Evolutionary conservation across 768 basidiomycete genomes (phyloP).

Genomic region (Lanmaoa pseudosensibilis): DNA sequence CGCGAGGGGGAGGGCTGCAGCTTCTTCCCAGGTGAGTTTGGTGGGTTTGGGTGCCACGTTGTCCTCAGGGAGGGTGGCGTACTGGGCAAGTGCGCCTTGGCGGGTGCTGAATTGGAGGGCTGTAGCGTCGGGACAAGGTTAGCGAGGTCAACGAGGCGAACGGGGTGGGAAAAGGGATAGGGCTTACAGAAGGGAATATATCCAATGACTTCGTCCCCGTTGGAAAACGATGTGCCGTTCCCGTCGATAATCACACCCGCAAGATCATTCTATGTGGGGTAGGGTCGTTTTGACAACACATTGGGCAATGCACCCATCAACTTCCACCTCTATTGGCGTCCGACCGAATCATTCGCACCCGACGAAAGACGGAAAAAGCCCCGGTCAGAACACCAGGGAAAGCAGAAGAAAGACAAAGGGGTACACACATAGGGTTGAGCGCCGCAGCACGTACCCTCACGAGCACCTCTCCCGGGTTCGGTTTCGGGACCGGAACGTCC

Average conservation of each 20-base stretch:
- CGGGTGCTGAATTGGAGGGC: conserved; percentile 37
- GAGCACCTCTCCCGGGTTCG: conserved; percentile 45
- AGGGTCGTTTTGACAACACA: conserved; percentile 47
- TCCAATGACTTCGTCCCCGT: conserved; percentile 68
- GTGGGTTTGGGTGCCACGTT: conserved; percentile 37
- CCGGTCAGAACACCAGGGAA: not conserved
- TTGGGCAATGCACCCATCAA: conserved; percentile 50
- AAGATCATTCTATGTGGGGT: conserved; percentile 60
- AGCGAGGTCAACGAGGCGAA: not conserved
- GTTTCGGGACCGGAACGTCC: conserved; percentile 34
- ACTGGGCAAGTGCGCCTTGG: conserved; percentile 62
- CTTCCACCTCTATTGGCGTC: conserved; percentile 54
- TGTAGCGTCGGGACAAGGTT: not conserved
- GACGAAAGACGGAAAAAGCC: not conserved
- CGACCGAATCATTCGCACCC: not conserved
- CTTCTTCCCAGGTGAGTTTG: conserved; percentile 53
- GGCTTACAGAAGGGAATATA: conserved; percentile 41
- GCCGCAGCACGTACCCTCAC: conserved; percentile 55
- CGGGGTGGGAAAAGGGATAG: not conserved
- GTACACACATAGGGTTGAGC: conserved; percentile 64
- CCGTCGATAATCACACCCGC: conserved; percentile 60
- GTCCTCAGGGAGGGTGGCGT: conserved; percentile 52
- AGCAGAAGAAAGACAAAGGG: not conserved
- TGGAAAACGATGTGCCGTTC: conserved; percentile 50
- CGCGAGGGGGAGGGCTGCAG: conserved; percentile 58